Evolutionary conservation across 2,329 filamentous ascomycete species (phyloP), one percentile per base, ranked within the genome.

Genomic region (Phialocephala sp.): DNA sequence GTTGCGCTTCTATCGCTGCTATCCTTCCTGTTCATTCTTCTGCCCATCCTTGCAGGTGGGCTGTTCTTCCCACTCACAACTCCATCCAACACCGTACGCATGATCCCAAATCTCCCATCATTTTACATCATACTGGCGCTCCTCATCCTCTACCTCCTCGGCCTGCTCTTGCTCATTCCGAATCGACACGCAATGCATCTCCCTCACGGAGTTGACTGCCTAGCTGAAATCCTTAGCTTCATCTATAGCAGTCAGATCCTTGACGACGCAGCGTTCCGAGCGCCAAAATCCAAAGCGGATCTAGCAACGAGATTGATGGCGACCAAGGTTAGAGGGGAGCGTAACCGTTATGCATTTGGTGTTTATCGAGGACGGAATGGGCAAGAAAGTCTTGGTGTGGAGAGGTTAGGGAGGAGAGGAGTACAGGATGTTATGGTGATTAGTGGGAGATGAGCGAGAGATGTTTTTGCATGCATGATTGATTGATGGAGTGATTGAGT

Each of bases 211-310:
- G 88, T 91, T 47, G 86, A 84, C 66, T 92, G 86, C 56, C 82
- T 96, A 20, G 91, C 91, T 1, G 92, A 94, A 75, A 82, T 94
- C 24, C 85, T 96, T 71, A 90, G 88, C 74, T 94, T 94, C 76
- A 82, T 94, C 50, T 88, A 91, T 66, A 89, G 89, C 71, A 89
- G 89, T 52, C 89, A 90, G 27, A 81, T 96, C 20, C 81, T 92
- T 1, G 82, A 85, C 5, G 93, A 97, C 73, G 83, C 88, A 11
- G 86, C 90, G 0, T 94, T 97, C 75, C 84, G 88, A 59, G 85
- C 88, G 43, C 87, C 90, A 2, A 82, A 83, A 35, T 88, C 84
- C n/a, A 89, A 89, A 69, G 81, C 81, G 0, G 90, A 93, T 69
- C 83, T 97, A 22, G 84, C 89, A 24, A 87, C 85, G 0, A 82